phyloP scores from a whole-genome alignment of 768 basidiomycete species.

The Phallus indusiatus region DNA sequence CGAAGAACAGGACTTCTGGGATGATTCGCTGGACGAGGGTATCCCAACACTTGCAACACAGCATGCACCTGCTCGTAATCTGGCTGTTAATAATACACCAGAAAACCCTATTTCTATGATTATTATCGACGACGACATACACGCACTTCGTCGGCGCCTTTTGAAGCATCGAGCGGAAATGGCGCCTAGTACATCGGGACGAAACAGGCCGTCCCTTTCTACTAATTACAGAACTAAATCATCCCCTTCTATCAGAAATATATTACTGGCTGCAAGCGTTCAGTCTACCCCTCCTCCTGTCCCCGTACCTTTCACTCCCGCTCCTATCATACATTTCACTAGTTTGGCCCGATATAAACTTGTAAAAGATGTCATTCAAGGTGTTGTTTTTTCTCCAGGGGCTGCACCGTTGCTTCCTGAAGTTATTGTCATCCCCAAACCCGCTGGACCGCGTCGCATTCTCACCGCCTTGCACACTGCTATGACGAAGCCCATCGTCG shows the following conservation, averaged over 20 bases:
- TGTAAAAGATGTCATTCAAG: constrained; percentile 79
- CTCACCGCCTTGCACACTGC: constrained; percentile 90
- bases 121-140: constrained; percentile 89
- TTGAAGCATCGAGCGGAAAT: constrained; percentile 54
- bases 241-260: constrained; percentile 65
- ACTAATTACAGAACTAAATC: constrained; percentile 68
- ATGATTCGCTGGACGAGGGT: not conserved
- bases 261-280: constrained; percentile 26
- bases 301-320: constrained; percentile 22
- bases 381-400: constrained; percentile 41
- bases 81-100: constrained; percentile 21
- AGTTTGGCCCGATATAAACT: constrained; percentile 81
- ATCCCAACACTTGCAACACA: not conserved
- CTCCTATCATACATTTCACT: constrained; percentile 83
- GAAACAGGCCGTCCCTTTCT: constrained; percentile 62
- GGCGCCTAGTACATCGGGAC: constrained; percentile 31
- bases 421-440: constrained; percentile 95
- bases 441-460: constrained; percentile 89
- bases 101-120: constrained; percentile 55
- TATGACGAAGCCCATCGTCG: constrained; percentile 73
- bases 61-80: not conserved
- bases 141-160: constrained; percentile 67
- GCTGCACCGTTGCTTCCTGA: constrained; percentile 57
- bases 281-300: constrained; percentile 20
- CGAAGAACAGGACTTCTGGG: constrained; percentile 7